Percentiles rank a stretch among this genome's conserved stretches.
Evolutionary conservation across 2,329 filamentous ascomycete species (phyloP).

Genomic region (Orbilia ellipsospora): DNA sequence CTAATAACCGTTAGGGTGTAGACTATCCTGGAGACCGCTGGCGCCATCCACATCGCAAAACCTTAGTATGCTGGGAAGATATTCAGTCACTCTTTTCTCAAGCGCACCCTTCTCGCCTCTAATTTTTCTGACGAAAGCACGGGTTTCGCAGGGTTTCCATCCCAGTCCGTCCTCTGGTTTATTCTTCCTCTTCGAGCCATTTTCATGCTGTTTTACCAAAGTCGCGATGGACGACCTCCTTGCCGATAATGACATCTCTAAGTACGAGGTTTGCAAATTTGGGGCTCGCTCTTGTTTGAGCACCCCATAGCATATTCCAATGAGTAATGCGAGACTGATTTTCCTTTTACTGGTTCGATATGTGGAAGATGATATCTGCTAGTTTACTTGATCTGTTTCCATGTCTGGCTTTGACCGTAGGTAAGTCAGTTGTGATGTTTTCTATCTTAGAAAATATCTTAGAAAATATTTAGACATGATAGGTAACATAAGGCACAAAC

Average conservation of each 20-base stretch:
- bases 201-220: conserved; percentile 54
- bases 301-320: conserved; percentile 62
- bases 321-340: conserved; percentile 60
- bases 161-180: conserved; percentile 52
- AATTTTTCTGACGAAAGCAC: conserved; percentile 57
- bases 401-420: no score
- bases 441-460: no score
- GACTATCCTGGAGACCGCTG: conserved; percentile 1
- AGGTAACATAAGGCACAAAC: no score
- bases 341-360: no score
- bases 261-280: conserved; percentile 24
- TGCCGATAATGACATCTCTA: conserved; percentile 57
- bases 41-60: conserved; percentile 26
- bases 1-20: conserved; percentile 21
- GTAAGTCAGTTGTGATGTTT: no score
- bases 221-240: conserved; percentile 58
- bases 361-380: no score
- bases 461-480: no score
- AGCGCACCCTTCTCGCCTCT: conserved; percentile 36
- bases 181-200: conserved; percentile 53
- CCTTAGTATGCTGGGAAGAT: conserved; percentile 38
- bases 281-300: conserved; percentile 52
- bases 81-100: conserved; percentile 46
- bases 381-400: no score
- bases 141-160: conserved; percentile 58